A percentile compares a stretch with the other conserved stretches of the same genome.
phyloP scores from a whole-genome alignment of 2,329 filamentous ascomycete species.

The Dactylonectria macrodidyma region DNA sequence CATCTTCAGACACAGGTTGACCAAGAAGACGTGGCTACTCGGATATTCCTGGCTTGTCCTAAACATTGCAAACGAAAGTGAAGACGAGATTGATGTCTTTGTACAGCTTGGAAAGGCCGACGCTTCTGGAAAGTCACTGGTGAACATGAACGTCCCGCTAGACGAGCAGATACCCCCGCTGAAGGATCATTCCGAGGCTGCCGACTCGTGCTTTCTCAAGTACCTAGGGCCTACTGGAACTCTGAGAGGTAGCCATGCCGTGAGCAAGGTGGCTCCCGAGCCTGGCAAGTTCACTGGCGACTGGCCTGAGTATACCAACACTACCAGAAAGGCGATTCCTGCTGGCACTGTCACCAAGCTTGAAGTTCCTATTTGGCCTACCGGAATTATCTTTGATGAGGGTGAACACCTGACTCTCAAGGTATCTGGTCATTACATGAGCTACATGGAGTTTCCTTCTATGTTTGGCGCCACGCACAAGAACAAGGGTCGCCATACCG shows the following conservation, averaged over 20 bases:
- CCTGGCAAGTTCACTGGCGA: not conserved
- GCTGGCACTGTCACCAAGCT: constrained; percentile 6
- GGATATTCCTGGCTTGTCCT: constrained; percentile 2
- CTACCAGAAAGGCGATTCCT: not conserved
- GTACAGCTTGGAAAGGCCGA: constrained; percentile 6
- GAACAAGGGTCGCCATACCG: constrained; percentile 9
- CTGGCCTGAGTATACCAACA: constrained; percentile 7
- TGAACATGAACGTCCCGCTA: constrained; percentile 8
- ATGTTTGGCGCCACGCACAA: constrained; percentile 5
- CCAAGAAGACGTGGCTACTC: constrained; percentile 3
- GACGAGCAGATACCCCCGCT: not conserved
- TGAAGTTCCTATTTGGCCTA: constrained; percentile 14
- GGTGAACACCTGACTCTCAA: constrained; percentile 5
- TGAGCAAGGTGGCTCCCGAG: not conserved
- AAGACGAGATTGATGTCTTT: constrained; percentile 15
- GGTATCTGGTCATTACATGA: constrained; percentile 13
- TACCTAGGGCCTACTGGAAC: constrained; percentile 9
- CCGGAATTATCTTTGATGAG: constrained; percentile 2
- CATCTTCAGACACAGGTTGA: not conserved
- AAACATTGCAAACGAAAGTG: not conserved
- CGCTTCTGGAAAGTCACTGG: constrained; percentile 1
- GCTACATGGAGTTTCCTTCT: constrained; percentile 10
- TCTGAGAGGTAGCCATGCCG: constrained; percentile 10
- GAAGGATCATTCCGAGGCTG: not conserved
- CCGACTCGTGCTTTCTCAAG: constrained; percentile 7